A percentile compares a stretch with the other conserved stretches of the same genome.
phyloP scores from a whole-genome alignment of 768 basidiomycete species.

The Termitomyces sp. region DNA sequence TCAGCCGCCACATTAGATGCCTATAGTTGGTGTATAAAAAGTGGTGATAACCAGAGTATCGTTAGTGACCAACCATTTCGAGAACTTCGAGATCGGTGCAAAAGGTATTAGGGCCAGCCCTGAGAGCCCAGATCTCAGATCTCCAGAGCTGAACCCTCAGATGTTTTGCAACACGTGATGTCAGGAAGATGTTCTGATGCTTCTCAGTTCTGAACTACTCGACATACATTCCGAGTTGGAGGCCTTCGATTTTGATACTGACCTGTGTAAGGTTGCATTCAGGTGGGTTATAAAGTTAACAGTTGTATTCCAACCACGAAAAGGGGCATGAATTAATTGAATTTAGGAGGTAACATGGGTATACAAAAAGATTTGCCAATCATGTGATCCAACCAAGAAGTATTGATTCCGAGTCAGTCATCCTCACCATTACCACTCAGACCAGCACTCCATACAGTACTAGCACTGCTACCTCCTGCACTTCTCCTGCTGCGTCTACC shows the following conservation, averaged over 20 bases:
- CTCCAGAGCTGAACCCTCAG: too few relatives aligned
- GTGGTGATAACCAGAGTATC: not conserved
- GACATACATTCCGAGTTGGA: too few relatives aligned
- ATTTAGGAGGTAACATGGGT: constrained; percentile 1
- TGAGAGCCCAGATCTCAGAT: too few relatives aligned
- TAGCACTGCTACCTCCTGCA: constrained; percentile 61
- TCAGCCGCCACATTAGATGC: not conserved
- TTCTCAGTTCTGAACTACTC: too few relatives aligned
- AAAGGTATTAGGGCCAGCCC: not conserved
- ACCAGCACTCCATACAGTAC: constrained; percentile 86
- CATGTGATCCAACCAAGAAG: not conserved
- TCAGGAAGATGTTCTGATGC: too few relatives aligned
- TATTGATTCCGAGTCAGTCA: constrained; percentile 8
- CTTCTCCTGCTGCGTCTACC: constrained; percentile 59
- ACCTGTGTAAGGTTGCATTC: too few relatives aligned
- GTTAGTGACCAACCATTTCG: not conserved
- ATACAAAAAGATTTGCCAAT: constrained; percentile 2
- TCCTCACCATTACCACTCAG: constrained; percentile 60
- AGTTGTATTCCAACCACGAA: not conserved
- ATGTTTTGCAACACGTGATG: not conserved
- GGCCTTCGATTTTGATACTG: too few relatives aligned
- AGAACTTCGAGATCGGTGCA: not conserved
- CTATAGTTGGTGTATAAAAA: not conserved
- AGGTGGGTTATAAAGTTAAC: not conserved
- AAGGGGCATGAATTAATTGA: not conserved